Conservation (phyloP, 345 rosid species). For the Bruguiera gymnorhiza region DNA sequence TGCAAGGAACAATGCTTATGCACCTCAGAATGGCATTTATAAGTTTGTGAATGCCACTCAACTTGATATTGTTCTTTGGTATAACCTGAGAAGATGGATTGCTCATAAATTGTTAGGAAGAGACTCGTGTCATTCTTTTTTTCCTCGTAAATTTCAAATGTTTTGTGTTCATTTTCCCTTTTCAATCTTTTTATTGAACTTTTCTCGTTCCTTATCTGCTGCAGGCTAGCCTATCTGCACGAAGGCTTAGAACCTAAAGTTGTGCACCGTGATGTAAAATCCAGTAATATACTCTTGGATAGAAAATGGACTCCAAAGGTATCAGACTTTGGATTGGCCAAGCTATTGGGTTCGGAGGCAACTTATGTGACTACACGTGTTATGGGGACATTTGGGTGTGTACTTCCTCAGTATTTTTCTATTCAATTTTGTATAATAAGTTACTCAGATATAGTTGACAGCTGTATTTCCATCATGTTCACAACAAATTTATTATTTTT, state of each 20-base stretch:
- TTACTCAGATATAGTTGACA: neutral
- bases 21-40: too few relatives aligned
- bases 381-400: constrained; percentile 94
- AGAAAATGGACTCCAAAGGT: constrained; percentile 80
- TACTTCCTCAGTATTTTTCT: constrained; percentile 13
- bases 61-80: neutral
- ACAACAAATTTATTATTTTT: neutral
- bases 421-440: neutral
- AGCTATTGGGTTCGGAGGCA: constrained; percentile 77
- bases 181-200: neutral
- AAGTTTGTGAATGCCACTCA: neutral
- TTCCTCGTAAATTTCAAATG: neutral
- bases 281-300: constrained; percentile 85
- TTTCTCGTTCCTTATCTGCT: constrained; percentile 15
- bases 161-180: neutral
- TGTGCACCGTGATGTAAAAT: constrained; percentile 91
- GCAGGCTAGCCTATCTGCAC: constrained; percentile 87
- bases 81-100: neutral
- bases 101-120: neutral
- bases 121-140: neutral
- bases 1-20: too few relatives aligned
- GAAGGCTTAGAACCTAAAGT: constrained; percentile 97
- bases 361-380: constrained; percentile 93
- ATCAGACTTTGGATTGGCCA: constrained; percentile 93
- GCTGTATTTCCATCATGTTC: neutral